A percentile compares a stretch with the other conserved stretches of the same genome.
Evolutionary conservation across 2,329 filamentous ascomycete species (phyloP).

Genomic region (Niveomyces coronatus): DNA sequence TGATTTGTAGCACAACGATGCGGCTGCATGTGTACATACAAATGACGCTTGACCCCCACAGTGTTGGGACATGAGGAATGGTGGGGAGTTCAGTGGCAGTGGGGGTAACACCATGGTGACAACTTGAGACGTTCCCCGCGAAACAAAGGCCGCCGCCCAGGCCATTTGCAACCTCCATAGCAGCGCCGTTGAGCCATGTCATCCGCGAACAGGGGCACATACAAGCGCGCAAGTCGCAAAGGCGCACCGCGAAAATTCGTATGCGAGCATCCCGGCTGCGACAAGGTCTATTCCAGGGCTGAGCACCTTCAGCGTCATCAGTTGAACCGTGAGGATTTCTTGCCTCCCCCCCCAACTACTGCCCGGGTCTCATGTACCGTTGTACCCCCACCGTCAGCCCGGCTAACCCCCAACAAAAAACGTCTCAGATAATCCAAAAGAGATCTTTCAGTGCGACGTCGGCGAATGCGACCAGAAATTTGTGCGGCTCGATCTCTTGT

Average conservation of each 20-base stretch:
- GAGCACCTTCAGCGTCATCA: slow-evolving; percentile 77
- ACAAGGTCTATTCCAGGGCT: slow-evolving; percentile 69
- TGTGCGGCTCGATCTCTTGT: slow-evolving; percentile 66
- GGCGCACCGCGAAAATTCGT: slow-evolving; percentile 42
- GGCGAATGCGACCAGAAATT: slow-evolving; percentile 66
- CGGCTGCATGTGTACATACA: too few species aligned
- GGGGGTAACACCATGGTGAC: too few species aligned
- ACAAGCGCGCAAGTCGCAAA: slow-evolving; percentile 43
- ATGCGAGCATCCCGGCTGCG: slow-evolving; percentile 62
- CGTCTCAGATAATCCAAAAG: slow-evolving; percentile 60
- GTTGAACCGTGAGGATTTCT: slow-evolving; percentile 70
- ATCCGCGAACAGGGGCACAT: slow-evolving; percentile 17
- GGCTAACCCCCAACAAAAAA: slow-evolving; percentile 5
- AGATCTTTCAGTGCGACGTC: slow-evolving; percentile 69
- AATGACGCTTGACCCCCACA: too few species aligned
- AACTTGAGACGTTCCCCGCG: too few species aligned
- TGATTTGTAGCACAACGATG: too few species aligned
- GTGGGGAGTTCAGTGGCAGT: too few species aligned
- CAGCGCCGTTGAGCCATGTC: not conserved
- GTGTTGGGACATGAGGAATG: too few species aligned
- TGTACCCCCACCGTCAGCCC: slow-evolving; percentile 12
- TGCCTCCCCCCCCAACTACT: slow-evolving; percentile 3
- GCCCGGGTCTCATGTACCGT: slow-evolving; percentile 8
- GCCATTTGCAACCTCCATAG: not conserved
- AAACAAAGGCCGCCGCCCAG: not conserved